Evolutionary conservation across 2,329 filamentous ascomycete species (phyloP).

Genomic region (Penicillium brasilianum): DNA sequence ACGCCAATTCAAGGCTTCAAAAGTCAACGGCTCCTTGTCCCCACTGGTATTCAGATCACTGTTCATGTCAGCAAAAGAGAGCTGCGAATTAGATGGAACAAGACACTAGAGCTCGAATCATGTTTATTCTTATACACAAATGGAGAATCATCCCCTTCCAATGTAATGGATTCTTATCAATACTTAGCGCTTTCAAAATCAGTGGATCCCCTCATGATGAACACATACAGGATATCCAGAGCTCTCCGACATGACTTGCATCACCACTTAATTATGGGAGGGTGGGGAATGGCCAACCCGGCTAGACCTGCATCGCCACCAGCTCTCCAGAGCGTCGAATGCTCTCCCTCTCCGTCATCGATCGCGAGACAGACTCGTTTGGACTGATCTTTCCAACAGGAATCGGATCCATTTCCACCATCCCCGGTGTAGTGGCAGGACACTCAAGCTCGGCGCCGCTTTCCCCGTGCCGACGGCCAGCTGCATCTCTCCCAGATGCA

Average conservation of each 20-base stretch:
- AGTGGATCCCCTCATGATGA: not conserved
- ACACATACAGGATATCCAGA: slow-evolving; percentile 3
- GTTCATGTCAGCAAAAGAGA: not conserved
- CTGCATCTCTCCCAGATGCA: slow-evolving; percentile 28
- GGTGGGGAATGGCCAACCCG: not conserved
- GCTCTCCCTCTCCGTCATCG: not conserved
- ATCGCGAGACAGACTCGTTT: slow-evolving; percentile 4
- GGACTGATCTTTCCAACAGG: not conserved
- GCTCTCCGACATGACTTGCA: not conserved
- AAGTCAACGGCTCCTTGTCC: not conserved
- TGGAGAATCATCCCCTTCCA: not conserved
- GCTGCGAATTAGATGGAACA: not conserved
- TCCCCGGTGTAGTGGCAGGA: slow-evolving; percentile 14
- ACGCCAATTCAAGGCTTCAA: too few relatives aligned
- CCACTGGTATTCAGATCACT: not conserved
- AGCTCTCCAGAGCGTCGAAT: not conserved
- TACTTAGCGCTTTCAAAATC: not conserved
- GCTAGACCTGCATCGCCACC: not conserved
- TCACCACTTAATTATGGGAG: not conserved
- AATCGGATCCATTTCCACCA: slow-evolving; percentile 8
- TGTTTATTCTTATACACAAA: not conserved
- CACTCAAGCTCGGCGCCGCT: slow-evolving; percentile 24
- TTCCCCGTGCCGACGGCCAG: slow-evolving; percentile 34
- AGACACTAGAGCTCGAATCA: not conserved
- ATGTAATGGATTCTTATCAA: not conserved